Conservation (phyloP, 2,329 filamentous ascomycete species). For the Xylariales sp. region DNA sequence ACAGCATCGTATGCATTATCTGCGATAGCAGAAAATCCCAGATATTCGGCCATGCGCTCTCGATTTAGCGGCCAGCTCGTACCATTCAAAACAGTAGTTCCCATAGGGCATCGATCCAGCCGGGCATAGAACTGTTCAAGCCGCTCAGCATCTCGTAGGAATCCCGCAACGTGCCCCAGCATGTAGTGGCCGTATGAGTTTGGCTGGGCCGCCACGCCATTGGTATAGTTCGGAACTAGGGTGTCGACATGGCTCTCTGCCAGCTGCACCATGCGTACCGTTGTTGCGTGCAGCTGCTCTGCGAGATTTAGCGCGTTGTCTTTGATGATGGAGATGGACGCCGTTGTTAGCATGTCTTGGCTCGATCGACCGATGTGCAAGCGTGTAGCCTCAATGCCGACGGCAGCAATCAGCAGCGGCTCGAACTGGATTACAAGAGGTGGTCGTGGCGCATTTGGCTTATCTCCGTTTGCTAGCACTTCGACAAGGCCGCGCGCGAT, state of each 20-base stretch:
- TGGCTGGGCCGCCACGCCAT: slow-evolving; percentile 6
- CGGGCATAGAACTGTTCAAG: slow-evolving; percentile 5
- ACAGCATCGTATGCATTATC: slow-evolving; percentile 6
- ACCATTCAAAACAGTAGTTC: slow-evolving; percentile 3
- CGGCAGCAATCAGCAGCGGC: slow-evolving; percentile 4
- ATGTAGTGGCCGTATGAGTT: slow-evolving; percentile 7
- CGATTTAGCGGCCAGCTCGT: slow-evolving; percentile 4
- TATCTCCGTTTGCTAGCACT: background rate
- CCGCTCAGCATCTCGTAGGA: slow-evolving; percentile 5
- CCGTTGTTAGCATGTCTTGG: slow-evolving; percentile 6
- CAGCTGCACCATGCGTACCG: background rate
- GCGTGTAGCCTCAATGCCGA: slow-evolving; percentile 4
- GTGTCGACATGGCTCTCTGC: slow-evolving; percentile 1
- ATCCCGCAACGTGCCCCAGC: slow-evolving; percentile 2
- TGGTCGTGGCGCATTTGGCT: background rate
- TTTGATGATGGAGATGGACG: background rate
- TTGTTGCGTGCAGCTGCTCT: background rate
- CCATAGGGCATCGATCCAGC: slow-evolving; percentile 4
- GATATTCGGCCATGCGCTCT: slow-evolving; percentile 1
- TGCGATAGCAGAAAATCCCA: slow-evolving; percentile 1
- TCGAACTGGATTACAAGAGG: slow-evolving; percentile 1
- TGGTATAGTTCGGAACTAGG: slow-evolving; percentile 5
- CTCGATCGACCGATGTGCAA: slow-evolving; percentile 4
- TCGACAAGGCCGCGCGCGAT: slow-evolving; percentile 2
- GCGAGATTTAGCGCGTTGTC: slow-evolving; percentile 1